These are phyloP conservation scores for Multifurca ochricompacta DNA, from an alignment of 768 basidiomycete species.

Conservation along the genomic window DNA sequence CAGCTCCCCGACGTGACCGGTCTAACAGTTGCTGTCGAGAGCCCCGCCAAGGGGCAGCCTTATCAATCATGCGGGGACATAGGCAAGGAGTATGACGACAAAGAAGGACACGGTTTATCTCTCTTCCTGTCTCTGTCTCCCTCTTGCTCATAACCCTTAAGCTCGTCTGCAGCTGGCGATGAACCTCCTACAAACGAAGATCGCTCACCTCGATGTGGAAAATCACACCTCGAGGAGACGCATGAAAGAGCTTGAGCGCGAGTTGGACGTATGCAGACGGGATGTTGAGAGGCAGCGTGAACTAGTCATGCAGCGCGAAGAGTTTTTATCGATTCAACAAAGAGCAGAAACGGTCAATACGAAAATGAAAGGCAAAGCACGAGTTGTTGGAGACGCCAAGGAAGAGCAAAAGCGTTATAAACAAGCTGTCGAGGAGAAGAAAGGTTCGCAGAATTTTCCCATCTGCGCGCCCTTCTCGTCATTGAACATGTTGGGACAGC, in stretches of 20 bases:
- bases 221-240: constrained; percentile 74
- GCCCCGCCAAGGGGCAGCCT: constrained; percentile 51
- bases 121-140: background rate
- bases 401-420: constrained; percentile 43
- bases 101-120: constrained; percentile 57
- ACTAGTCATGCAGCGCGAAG: constrained; percentile 50
- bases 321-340: constrained; percentile 30
- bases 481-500: constrained; percentile 35
- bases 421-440: constrained; percentile 82
- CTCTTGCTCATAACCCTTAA: constrained; percentile 23
- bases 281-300: constrained; percentile 68
- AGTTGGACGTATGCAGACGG: constrained; percentile 77
- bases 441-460: constrained; percentile 42
- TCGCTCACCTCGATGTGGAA: constrained; percentile 70
- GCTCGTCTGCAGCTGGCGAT: constrained; percentile 58
- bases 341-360: constrained; percentile 15
- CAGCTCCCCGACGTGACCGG: constrained; percentile 81
- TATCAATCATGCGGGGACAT: constrained; percentile 39
- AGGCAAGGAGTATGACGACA: constrained; percentile 33
- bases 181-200: constrained; percentile 54
- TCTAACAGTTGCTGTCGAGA: constrained; percentile 67
- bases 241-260: constrained; percentile 80
- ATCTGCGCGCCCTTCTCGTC: background rate
- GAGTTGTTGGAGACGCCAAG: constrained; percentile 4
- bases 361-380: constrained; percentile 36